Conservation (phyloP, 2,329 filamentous ascomycete genomes). For the Botrytis galanthina region DNA sequence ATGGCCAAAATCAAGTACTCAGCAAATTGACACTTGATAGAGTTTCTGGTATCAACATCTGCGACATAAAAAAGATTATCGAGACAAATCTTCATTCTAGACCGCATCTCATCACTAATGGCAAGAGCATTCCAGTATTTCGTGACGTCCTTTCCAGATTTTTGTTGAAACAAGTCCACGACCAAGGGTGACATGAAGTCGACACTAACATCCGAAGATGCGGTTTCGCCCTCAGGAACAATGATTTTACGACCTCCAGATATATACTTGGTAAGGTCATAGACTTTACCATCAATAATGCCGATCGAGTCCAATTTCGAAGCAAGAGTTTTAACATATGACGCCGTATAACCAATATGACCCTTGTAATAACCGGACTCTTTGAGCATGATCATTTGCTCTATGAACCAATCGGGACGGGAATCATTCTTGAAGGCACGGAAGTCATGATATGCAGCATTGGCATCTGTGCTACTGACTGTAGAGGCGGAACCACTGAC, state of each 20-base stretch:
- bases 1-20: constrained; percentile 86
- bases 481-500: constrained; percentile 64
- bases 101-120: constrained; percentile 55
- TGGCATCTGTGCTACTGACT: constrained; percentile 65
- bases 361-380: constrained; percentile 81
- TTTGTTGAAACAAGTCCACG: constrained; percentile 71
- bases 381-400: constrained; percentile 73
- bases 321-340: constrained; percentile 72
- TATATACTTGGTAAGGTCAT: constrained; percentile 85
- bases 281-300: constrained; percentile 76
- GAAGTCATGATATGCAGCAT: constrained; percentile 89
- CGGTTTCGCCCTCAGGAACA: constrained; percentile 52
- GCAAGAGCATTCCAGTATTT: constrained; percentile 75
- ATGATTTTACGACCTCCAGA: constrained; percentile 67
- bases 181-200: constrained; percentile 81
- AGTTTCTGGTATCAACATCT: constrained; percentile 87
- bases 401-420: constrained; percentile 86
- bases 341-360: constrained; percentile 74
- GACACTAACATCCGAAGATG: constrained; percentile 51
- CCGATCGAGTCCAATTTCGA: constrained; percentile 65
- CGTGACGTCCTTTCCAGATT: constrained; percentile 75
- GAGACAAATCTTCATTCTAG: constrained; percentile 76
- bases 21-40: constrained; percentile 78
- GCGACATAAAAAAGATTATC: constrained; percentile 95
- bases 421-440: constrained; percentile 77